Evolutionary conservation across 192 early-diverging fungal genomes (phyloP).

Genomic region (Podila verticillata): DNA sequence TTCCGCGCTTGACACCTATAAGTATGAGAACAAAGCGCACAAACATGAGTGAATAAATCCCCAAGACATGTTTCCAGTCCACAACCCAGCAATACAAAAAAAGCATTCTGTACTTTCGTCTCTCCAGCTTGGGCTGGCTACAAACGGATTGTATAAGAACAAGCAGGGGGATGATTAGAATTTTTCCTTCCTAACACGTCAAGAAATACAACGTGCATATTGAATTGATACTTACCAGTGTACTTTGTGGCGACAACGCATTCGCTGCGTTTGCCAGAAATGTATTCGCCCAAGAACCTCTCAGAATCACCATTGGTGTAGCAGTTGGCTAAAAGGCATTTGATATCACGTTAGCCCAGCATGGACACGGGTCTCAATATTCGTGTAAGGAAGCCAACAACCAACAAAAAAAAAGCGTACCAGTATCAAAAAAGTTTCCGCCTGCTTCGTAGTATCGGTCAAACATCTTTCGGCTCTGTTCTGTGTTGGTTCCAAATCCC

Average conservation of each 20-base stretch:
- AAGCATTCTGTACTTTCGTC: no score
- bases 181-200: neutral
- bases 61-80: no score
- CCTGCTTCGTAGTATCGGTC: constrained; percentile 58
- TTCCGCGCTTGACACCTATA: no score
- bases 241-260: constrained; percentile 70
- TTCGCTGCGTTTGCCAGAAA: constrained; percentile 60
- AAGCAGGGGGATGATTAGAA: neutral
- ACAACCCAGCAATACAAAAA: no score
- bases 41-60: no score
- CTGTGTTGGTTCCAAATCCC: constrained; percentile 56
- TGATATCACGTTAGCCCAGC: neutral
- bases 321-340: constrained; percentile 51
- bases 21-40: no score
- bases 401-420: constrained; percentile 5
- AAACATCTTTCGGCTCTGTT: constrained; percentile 54
- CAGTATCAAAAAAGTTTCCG: constrained; percentile 61
- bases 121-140: no score
- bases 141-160: no score
- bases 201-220: neutral
- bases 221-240: constrained; percentile 41
- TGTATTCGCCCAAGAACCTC: constrained; percentile 64
- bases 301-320: constrained; percentile 68
- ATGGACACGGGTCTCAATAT: no score
- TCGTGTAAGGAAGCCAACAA: no score